Base-by-base conservation (phyloP, 495 filamentous ascomycete genomes). In the Hyaloscypha hepaticicola region DNA sequence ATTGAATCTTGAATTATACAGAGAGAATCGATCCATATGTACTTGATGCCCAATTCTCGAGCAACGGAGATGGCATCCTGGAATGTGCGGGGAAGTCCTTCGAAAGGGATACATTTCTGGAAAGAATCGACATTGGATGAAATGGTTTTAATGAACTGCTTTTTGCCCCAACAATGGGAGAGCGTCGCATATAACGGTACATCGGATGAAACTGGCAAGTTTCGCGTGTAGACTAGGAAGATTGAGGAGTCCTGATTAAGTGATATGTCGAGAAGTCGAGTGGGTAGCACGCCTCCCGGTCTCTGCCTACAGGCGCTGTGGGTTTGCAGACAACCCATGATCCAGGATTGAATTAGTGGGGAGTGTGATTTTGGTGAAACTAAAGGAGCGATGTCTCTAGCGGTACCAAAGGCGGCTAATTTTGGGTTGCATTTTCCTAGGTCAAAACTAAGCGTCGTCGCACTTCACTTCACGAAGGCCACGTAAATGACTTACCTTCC, bases 161-260 rank as follows among this genome's bases (percentile, higher is more conserved):
- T 14, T 7, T 5, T 56, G 5, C 64, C 64, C 64, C 63, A 65
- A 28, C 63, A 65, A 25, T 65, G 66, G 60, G 27, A 38, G 34
- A 65, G 66, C 60, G 45, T 26, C 7, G 26, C 26, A 55, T 55
- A 55, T 50, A 50, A 19, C 22, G 22, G 45, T 24, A 50, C 22
- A 14, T 24, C 14, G 16, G 45, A 24, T 50, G 45, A n/a, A 50
- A 50, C 14, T 5, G 45, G 4, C 45, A 50, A 50, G 45, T 14
- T n/a, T 50, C 19, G 45, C 22, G 45, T 50, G 5, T 5, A 4
- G 14, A 50, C 45, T 19, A 50, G 45, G 45, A 50, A 4, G 16
- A 50, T 14, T 5, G 45, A 50, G 22, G 45, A 50, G 45, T 50
- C 45, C 22, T 4, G 45, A 50, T 5, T 3, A 24, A 14, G 45